These are phyloP conservation scores for Camellia oleifera DNA, from an alignment of 179 eudicot genomes.

Conservation along the genomic window DNA sequence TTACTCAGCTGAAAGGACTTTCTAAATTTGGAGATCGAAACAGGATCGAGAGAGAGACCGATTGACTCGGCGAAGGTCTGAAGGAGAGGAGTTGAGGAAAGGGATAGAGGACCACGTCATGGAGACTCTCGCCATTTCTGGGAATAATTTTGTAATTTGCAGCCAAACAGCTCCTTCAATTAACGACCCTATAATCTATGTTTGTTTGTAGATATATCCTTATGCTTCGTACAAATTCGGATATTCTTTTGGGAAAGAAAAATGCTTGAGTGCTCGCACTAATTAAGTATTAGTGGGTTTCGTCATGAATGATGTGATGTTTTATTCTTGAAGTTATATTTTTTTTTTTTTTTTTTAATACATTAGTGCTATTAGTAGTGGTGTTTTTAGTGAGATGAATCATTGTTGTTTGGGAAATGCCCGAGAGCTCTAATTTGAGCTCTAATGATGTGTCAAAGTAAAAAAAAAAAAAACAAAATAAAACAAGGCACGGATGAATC, in stretches of 20 bases:
- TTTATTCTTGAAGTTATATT: too few relatives aligned
- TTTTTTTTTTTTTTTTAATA: too few relatives aligned
- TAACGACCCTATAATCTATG: not conserved
- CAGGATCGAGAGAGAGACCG: slow-evolving; percentile 29
- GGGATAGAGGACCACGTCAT: slow-evolving; percentile 39
- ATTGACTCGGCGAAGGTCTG: slow-evolving; percentile 33
- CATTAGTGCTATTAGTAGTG: too few relatives aligned
- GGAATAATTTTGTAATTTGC: not conserved
- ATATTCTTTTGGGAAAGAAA: slow-evolving; percentile 12
- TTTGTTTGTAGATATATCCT: not conserved
- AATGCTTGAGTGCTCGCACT: too few relatives aligned
- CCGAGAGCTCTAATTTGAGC: too few relatives aligned
- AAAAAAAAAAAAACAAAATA: too few relatives aligned
- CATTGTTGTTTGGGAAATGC: too few relatives aligned
- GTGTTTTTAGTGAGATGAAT: too few relatives aligned
- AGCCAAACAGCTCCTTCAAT: not conserved
- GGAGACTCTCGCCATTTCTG: slow-evolving; percentile 40
- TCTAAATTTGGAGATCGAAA: not conserved
- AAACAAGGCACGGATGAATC: too few relatives aligned
- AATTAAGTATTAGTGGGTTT: too few relatives aligned
- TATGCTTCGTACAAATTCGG: slow-evolving; percentile 8
- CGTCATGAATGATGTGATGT: too few relatives aligned
- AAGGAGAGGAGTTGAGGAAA: slow-evolving; percentile 25
- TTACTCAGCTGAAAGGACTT: not conserved
- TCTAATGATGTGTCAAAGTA: too few relatives aligned